These are phyloP conservation scores for Rhynchospora pubera DNA, from an alignment of 176 grass and related monocot species.

Conservation along the genomic window DNA sequence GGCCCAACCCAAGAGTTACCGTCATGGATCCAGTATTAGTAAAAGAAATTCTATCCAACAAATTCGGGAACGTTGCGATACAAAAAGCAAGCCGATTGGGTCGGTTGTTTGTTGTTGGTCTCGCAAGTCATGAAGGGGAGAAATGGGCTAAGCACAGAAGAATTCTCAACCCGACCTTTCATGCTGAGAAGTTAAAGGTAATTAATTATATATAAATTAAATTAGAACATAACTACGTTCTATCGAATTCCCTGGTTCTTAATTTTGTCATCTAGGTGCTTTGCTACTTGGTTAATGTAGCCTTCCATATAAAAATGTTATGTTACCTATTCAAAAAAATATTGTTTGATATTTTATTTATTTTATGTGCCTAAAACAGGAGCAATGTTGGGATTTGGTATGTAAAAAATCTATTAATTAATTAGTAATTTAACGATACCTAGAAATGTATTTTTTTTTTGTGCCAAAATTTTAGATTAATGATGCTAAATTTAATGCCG, in stretches of 20 bases:
- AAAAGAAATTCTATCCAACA: conserved; percentile 48
- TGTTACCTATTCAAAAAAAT: too few species aligned
- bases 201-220: not conserved
- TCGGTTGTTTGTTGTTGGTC: conserved; percentile 29
- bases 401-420: not conserved
- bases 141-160: conserved; percentile 70
- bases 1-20: conserved; percentile 31
- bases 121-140: conserved; percentile 44
- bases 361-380: too few species aligned
- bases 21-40: conserved; percentile 40
- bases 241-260: too few species aligned
- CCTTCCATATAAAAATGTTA: too few species aligned
- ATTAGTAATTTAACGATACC: not conserved
- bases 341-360: too few species aligned
- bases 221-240: too few species aligned
- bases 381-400: too few species aligned
- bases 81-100: conserved; percentile 9
- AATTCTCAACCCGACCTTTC: conserved; percentile 62
- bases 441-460: not conserved
- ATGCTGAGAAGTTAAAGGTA: conserved; percentile 64
- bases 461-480: not conserved
- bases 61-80: conserved; percentile 49
- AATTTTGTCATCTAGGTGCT: too few species aligned
- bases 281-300: too few species aligned
- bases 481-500: not conserved